Conservation (phyloP, 176 grass and related monocot species). For the Aegilops longissima region DNA sequence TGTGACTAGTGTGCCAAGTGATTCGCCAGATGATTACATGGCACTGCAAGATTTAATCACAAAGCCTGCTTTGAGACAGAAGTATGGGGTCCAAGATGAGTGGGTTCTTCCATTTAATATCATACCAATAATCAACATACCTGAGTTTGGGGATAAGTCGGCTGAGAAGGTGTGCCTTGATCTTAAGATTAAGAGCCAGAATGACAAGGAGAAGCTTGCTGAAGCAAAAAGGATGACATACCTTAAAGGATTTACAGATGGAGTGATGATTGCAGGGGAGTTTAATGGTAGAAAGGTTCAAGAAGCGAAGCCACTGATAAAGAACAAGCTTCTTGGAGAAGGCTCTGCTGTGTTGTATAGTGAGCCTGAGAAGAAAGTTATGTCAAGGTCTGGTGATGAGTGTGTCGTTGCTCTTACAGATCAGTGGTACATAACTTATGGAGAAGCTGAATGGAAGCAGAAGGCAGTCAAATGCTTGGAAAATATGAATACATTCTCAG, state of each 20-base stretch:
- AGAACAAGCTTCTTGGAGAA: slow-evolving; percentile 52
- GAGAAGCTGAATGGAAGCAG: slow-evolving; percentile 68
- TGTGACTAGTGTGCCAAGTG: slow-evolving; percentile 73
- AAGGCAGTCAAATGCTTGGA: slow-evolving; percentile 58
- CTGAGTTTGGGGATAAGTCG: slow-evolving; percentile 66
- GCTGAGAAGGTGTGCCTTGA: slow-evolving; percentile 67
- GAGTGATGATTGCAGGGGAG: slow-evolving; percentile 69
- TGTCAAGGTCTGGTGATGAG: slow-evolving; percentile 82
- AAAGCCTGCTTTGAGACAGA: slow-evolving; percentile 63
- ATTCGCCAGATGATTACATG: slow-evolving; percentile 81
- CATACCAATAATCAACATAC: slow-evolving; percentile 73
- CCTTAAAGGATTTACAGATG: slow-evolving; percentile 76
- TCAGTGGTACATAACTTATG: slow-evolving; percentile 85
- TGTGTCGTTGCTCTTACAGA: slow-evolving; percentile 76
- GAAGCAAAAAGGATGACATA: slow-evolving; percentile 78
- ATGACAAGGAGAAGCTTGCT: slow-evolving; percentile 79
- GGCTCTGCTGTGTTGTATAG: slow-evolving; percentile 59
- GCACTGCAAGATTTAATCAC: slow-evolving; percentile 62
- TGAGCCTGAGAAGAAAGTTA: slow-evolving; percentile 76
- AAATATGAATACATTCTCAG: slow-evolving; percentile 64
- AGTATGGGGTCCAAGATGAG: slow-evolving; percentile 69
- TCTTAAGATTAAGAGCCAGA: slow-evolving; percentile 77
- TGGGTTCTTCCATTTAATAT: slow-evolving; percentile 70
- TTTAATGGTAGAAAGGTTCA: slow-evolving; percentile 63
- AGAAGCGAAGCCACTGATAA: slow-evolving; percentile 76